These are phyloP conservation scores for Paspalum vaginatum DNA, from an alignment of 176 grass and related monocot species.

Conservation along the genomic window DNA sequence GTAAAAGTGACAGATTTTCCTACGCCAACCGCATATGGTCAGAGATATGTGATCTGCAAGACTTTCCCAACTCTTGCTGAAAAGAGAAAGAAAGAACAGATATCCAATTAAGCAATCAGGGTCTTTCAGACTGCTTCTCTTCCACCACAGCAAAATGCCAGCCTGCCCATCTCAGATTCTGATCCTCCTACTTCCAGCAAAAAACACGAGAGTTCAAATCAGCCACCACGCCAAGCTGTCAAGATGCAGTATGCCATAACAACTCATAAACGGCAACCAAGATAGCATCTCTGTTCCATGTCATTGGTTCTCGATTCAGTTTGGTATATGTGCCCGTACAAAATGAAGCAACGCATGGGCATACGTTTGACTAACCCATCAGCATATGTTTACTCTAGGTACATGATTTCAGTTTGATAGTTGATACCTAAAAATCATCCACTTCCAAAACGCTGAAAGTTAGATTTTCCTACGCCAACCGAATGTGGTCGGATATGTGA, in stretches of 20 bases:
- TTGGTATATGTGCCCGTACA: background rate
- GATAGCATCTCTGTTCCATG: background rate
- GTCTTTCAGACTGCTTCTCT: background rate
- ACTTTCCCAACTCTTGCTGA: background rate
- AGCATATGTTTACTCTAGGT: constrained; percentile 12
- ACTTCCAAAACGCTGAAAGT: background rate
- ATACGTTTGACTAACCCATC: background rate
- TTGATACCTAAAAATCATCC: constrained; percentile 18
- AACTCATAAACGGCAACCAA: constrained; percentile 17
- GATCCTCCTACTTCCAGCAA: constrained; percentile 14
- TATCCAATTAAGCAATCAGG: background rate
- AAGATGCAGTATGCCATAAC: background rate
- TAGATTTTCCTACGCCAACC: background rate
- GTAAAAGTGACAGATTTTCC: background rate
- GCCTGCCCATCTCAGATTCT: background rate
- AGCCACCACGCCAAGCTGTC: background rate
- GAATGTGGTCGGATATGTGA: background rate
- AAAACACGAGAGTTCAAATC: background rate
- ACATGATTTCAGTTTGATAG: background rate
- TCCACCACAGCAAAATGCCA: constrained; percentile 12
- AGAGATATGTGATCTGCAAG: background rate
- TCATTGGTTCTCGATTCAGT: background rate
- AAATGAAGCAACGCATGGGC: constrained; percentile 6
- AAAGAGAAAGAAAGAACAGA: constrained; percentile 16
- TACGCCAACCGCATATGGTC: background rate